Conservation (phyloP, 1,139 yeast species). For the Wickerhamiella pararugosa region DNA sequence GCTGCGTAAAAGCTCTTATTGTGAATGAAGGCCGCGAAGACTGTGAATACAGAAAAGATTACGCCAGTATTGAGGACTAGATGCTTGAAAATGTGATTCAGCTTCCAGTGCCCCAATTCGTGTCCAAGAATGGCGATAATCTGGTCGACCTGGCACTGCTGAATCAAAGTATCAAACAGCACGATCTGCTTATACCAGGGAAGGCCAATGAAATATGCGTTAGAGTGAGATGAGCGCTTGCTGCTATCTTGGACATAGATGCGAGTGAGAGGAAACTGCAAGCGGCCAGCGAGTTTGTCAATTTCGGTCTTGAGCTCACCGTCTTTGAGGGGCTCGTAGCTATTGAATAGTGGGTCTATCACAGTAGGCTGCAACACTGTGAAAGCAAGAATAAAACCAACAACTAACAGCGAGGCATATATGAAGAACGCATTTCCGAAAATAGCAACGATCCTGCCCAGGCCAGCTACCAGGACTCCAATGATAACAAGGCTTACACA, state of each 20-base stretch:
- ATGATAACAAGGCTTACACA: conserved; percentile 44
- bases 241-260: conserved; percentile 89
- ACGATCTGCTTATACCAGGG: conserved; percentile 97
- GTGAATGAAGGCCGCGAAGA: conserved; percentile 65
- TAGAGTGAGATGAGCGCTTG: conserved; percentile 87
- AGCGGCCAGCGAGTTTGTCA: conserved; percentile 58
- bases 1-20: conserved; percentile 63
- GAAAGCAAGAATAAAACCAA: conserved; percentile 54
- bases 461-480: conserved; percentile 55
- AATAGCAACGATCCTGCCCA: conserved; percentile 65
- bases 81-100: conserved; percentile 67
- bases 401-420: conserved; percentile 59
- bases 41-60: conserved; percentile 46
- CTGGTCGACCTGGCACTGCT: conserved; percentile 60
- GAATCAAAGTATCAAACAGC: conserved; percentile 75
- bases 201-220: conserved; percentile 87
- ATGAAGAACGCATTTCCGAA: conserved; percentile 71
- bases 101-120: conserved; percentile 95
- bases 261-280: conserved; percentile 73
- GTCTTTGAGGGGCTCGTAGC: conserved; percentile 74
- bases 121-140: conserved; percentile 92
- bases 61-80: conserved; percentile 50
- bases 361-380: conserved; percentile 63
- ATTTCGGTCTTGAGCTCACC: conserved; percentile 77
- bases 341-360: conserved; percentile 86